Evolutionary conservation across 345 rosid species (phyloP), one percentile per base, ranked within the genome.

Genomic region (Syzygium oleosum): DNA sequence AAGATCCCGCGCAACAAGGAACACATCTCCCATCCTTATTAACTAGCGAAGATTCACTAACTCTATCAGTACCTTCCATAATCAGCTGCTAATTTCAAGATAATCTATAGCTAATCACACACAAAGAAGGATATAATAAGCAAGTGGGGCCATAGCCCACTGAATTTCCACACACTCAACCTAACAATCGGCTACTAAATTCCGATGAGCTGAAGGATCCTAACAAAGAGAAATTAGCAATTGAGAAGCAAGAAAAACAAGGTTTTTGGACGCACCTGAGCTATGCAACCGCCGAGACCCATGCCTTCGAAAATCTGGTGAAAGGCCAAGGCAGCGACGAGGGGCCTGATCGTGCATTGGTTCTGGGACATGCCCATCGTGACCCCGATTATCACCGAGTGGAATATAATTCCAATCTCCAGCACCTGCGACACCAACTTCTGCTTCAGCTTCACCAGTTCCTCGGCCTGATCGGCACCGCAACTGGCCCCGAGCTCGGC

Each of bases 281-380:
- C 99, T 78, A 97, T 96, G 95, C 99, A 97, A 85, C 99, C 99
- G 68, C 99, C 99, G 54, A 97, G 99, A 9, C 98, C 99, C 92
- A 97, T 94, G 49, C 99, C 99, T 88, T 97, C 99, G 29, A 97
- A 97, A 88, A 96, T 94, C 92, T 97, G 99, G 84, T 97, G 99
- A 88, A 97, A 97, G 8, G 98, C 94, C 38, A 97, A 96, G 2
- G 99, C 98, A 53, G 94, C 97, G 19, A 96, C 94, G 25, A 97
- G 96, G 10, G 99, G 99, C 87, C 93, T 89, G 56, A 97, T 97
- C 5, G 99, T 97, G 85, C 99, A 97, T 93, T 94, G 90, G 59
- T 97, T 97, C 86, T 97, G 99, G 16, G 99, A 96, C 99, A 96
- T 97, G 27, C 99, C 99, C 99, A 96, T 92, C 0, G 99, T 96